Base-by-base conservation (phyloP, 805 yeast genomes). In the Candida endomychidarum region DNA sequence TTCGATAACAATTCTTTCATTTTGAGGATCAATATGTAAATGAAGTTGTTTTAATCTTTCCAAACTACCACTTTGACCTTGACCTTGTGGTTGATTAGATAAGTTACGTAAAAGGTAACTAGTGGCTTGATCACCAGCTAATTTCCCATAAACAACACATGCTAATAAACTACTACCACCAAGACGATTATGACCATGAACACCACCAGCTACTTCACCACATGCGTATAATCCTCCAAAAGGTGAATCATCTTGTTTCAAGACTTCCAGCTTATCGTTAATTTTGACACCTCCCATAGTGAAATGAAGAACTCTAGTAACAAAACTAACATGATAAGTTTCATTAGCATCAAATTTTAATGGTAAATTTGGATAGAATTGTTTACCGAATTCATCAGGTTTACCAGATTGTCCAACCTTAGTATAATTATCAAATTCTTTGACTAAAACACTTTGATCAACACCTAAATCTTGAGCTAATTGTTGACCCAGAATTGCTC, bases 241-340 rank as follows among this genome's bases (percentile, higher is more conserved):
- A 7, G 67, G 49, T 29, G 29, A 49, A 14, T 57, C 52, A 2
- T 42, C 43, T 27, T 42, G 34, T 20, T 42, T 77, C 11, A 71
- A 34, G 1, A 77, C 78, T 41, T 70, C 70, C 0, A 76, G 61
- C 29, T 66, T 52, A 17, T 66, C 73, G 51, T 78, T 69, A 41
- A 79, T 76, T 55, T 72, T 71, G 4, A 78, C 77, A 34, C 88
- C 87, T 16, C 88, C 87, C 85, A 80, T 80, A 7, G 86, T 77
- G 57, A 78, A 80, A 56, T 80, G 86, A 25, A 80, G 71, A 4
- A 78, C 82, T 25, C 83, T 67, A 5, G 81, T 75, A 32, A 78
- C 67, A 44, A 65, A 72, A 1, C 81, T 74, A 17, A 75, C 78
- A 47, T 76, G 74, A 50, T 74, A 75, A 24, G 53, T 55, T 14